Base-by-base conservation (phyloP, 345 rosid genomes). In the Stellera chamaejasme region DNA sequence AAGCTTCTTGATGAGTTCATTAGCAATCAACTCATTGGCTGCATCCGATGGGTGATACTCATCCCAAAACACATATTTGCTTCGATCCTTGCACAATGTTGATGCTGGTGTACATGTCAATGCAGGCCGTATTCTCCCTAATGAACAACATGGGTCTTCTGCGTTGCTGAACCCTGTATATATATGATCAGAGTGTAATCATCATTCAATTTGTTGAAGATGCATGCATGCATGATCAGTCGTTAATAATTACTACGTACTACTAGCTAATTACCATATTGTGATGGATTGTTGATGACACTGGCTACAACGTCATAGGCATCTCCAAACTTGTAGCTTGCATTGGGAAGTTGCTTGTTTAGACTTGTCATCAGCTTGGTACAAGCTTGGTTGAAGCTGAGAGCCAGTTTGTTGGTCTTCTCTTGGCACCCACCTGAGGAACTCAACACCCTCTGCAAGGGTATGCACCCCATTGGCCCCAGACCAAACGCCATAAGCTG, bases 401-500 rank as follows among this genome's bases (percentile, higher is more conserved):
- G 39, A 10, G 98, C 91, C 41, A 92, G 76, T 36, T 73, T 81
- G 60, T 90, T 92, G 3, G 95, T 76, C 59, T 67, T 75, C 32
- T 84, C 80, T 66, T 86, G 96, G 59, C 98, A 92, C 10, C 56
- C 62, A 2, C 97, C 96, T 3, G 70, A 60, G 1, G 85, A 52
- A 43, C 84, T 84, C 28, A 88, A 54, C 44, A 90, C 90, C 79
- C 98, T 86, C 72, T 92, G 98, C 0, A 92, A 85, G 15, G 98
- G 98, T 58, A 92, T 92, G 61, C 98, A 92, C n/a, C 98, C 96
- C 92, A 92, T 92, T 23, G 98, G 98, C 46, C 88, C 97, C 50
- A 92, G 69, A 28, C 98, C 98, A 54, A 88, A 88, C 58, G 84
- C 93, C 81, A 92, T 77, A 36, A 92, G 50, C 68, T 84, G 63